Conservation (phyloP, 139 green algal genomes). For the Chlorella sp. region DNA sequence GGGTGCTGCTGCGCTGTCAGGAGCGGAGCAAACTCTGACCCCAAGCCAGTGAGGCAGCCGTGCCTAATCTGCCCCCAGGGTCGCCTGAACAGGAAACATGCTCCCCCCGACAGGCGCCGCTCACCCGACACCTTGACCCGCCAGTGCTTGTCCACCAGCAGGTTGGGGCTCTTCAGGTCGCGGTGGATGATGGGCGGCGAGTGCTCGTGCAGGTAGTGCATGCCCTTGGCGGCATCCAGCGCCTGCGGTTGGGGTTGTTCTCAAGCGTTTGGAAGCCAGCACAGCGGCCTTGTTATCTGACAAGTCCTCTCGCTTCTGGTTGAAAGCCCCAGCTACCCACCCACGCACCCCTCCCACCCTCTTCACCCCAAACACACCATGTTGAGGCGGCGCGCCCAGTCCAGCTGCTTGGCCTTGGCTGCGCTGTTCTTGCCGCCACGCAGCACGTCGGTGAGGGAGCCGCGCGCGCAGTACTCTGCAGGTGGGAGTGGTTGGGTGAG, state of each 20-base stretch:
- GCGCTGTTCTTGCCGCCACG: constrained; percentile 39
- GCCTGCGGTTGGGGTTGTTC: too few relatives aligned
- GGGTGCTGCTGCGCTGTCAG: too few relatives aligned
- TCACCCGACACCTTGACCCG: constrained; percentile 57
- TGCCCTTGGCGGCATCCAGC: constrained; percentile 72
- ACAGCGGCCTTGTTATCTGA: too few relatives aligned
- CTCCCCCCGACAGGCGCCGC: too few relatives aligned
- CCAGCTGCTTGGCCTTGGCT: constrained; percentile 46
- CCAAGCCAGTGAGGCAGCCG: too few relatives aligned
- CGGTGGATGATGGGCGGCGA: constrained; percentile 37
- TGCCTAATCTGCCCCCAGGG: too few relatives aligned
- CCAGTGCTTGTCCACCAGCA: constrained; percentile 72
- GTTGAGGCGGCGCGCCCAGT: constrained; percentile 60
- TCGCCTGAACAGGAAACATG: too few relatives aligned
- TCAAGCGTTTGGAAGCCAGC: too few relatives aligned
- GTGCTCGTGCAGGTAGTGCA: constrained; percentile 64
- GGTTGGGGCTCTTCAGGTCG: constrained; percentile 39
- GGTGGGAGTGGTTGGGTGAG: not conserved
- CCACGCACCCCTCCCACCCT: not conserved
- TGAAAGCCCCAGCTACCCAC: not conserved
- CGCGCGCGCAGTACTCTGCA: constrained; percentile 69
- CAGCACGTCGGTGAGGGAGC: constrained; percentile 70
- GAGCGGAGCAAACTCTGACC: too few relatives aligned
- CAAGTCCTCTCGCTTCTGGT: not conserved
- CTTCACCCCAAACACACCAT: constrained; percentile 57